Base-by-base conservation (phyloP, 2,329 filamentous ascomycete species). In the Verticillium nonalfalfae region DNA sequence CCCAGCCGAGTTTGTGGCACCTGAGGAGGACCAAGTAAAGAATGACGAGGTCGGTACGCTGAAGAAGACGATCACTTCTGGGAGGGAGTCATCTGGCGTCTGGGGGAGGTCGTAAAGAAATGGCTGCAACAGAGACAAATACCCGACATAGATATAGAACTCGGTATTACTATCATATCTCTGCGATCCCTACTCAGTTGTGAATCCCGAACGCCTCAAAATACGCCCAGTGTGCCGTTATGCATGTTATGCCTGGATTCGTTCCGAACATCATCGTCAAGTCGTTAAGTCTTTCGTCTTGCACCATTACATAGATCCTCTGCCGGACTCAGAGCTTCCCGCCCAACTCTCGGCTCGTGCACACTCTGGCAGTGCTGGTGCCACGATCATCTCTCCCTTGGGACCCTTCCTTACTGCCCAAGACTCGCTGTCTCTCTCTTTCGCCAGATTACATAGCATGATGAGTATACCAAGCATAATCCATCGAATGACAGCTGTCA, bases 11-110 rank as follows among this genome's bases (percentile, higher is more conserved):
- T 76, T 64, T 36, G 18, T 69, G 38, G 64, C 68, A 1, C 73
- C 75, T 13, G 73, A 76, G 31, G 65, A 75, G 3, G 73, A 76
- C 56, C 73, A 71, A 60, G 7, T 18, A 4, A 6, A 36, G 38
- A 18, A 33, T 10, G 45, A 52, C 6, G 45, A 52, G 45, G 13
- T 11, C 15, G n/a, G n/a, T 1, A 26, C 45, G 1, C 35, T 50
- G 18, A 52, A 52, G n/a, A 21, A n/a, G 9, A 26, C n/a, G 4
- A 3, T 26, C 0, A 10, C 18, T 3, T 11, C 45, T 10, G 18
- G 45, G 2, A n/a, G 45, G 5, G 18, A 26, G 15, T 52, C 39
- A 6, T 40, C 45, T 21, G 45, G 45, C 18, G 45, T 52, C 18
- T 57, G 34, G 55, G 34, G 33, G 13, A 15, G 26, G 26, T 31